Evolutionary conservation across 1,284 basidiomycete genomes (phyloP).

Genomic region (Pseudozyma tsukubaensis): DNA sequence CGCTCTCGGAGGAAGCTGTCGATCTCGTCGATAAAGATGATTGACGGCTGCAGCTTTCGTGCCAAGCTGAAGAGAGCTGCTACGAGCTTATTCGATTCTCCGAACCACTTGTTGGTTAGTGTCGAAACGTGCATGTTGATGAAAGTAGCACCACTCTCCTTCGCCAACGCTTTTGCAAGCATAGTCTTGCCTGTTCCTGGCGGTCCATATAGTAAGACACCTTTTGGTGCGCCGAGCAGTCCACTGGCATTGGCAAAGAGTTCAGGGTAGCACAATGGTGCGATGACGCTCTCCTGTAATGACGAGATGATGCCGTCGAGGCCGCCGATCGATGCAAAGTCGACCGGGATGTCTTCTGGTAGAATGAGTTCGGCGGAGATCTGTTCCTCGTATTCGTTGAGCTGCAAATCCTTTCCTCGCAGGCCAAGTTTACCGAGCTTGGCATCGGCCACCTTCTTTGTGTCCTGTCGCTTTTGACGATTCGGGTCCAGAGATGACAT

Average conservation of each 20-base stretch:
- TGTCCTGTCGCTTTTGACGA: slow-evolving; percentile 64
- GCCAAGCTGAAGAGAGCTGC: slow-evolving; percentile 81
- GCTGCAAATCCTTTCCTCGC: slow-evolving; percentile 48
- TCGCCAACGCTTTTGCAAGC: slow-evolving; percentile 71
- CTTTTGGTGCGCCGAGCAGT: slow-evolving; percentile 74
- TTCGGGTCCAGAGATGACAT: slow-evolving; percentile 69
- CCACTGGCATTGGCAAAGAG: slow-evolving; percentile 78
- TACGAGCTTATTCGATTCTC: slow-evolving; percentile 97
- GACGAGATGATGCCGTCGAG: slow-evolving; percentile 91
- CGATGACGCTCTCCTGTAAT: slow-evolving; percentile 94
- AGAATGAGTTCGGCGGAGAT: slow-evolving; percentile 73
- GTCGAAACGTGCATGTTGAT: slow-evolving; percentile 73
- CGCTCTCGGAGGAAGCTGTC: slow-evolving; percentile 91
- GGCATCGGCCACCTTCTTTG: slow-evolving; percentile 64
- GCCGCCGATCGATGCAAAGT: slow-evolving; percentile 82
- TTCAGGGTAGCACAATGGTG: slow-evolving; percentile 90
- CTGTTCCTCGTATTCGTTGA: slow-evolving; percentile 70
- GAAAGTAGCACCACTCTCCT: slow-evolving; percentile 96
- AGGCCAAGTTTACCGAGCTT: slow-evolving; percentile 66
- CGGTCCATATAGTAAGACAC: slow-evolving; percentile 71
- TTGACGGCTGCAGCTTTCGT: slow-evolving; percentile 79
- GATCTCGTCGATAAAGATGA: slow-evolving; percentile 86
- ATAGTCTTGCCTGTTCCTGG: slow-evolving; percentile 71
- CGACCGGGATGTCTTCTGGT: slow-evolving; percentile 71
- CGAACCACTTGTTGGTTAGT: slow-evolving; percentile 82